Evolutionary conservation across 2,329 filamentous ascomycete genomes (phyloP).

Genomic region (Aspergillus pseudoterreus): DNA sequence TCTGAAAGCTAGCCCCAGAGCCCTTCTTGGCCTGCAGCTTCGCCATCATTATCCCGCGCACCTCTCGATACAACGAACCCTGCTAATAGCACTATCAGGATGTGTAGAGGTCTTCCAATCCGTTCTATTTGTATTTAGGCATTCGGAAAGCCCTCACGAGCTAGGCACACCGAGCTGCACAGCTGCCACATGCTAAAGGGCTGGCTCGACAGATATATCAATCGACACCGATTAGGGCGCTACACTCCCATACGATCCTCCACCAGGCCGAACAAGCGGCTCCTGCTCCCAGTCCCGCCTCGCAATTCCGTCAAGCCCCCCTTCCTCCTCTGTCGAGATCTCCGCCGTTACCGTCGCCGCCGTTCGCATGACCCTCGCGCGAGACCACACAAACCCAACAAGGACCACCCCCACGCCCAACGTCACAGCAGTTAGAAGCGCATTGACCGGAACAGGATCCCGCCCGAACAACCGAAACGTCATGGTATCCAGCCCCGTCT

Average conservation of each 20-base stretch:
- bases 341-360: neutral
- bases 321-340: neutral
- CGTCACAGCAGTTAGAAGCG: conserved; percentile 61
- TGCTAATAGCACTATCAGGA: no score
- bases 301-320: conserved; percentile 5
- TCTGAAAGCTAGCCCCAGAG: no score
- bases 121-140: no score
- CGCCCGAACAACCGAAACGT: conserved; percentile 69
- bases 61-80: no score
- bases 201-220: no score
- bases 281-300: conserved; percentile 16
- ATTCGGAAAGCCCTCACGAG: no score
- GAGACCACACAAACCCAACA: conserved; percentile 60
- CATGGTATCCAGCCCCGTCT: conserved; percentile 73
- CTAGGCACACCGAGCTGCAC: no score
- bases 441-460: conserved; percentile 74
- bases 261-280: conserved; percentile 10
- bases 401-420: conserved; percentile 62
- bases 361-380: neutral
- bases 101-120: no score
- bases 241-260: neutral
- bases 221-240: no score
- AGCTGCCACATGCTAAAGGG: no score
- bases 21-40: no score
- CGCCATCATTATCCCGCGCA: no score